These are phyloP conservation scores for Radiomyces spectabilis DNA, from an alignment of 192 early-diverging fungal genomes.

Conservation along the genomic window DNA sequence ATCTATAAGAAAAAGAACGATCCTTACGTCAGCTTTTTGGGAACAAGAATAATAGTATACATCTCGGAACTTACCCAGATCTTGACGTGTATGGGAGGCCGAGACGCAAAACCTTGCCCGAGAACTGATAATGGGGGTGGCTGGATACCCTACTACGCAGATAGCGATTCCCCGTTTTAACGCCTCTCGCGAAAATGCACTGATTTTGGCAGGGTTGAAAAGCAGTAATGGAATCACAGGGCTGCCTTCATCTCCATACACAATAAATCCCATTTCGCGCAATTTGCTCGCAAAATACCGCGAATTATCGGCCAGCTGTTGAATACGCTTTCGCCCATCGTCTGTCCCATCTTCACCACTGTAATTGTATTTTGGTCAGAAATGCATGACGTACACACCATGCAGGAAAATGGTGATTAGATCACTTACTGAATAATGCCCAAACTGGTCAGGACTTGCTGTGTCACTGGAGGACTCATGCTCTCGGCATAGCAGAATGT, in stretches of 20 bases:
- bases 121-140: slow-evolving; percentile 89
- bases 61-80: slow-evolving; percentile 44
- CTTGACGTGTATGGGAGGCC: slow-evolving; percentile 86
- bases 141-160: slow-evolving; percentile 94
- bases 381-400: too few relatives aligned
- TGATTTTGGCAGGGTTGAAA: slow-evolving; percentile 92
- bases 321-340: slow-evolving; percentile 78
- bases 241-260: slow-evolving; percentile 78
- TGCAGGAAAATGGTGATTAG: too few relatives aligned
- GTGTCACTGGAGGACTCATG: slow-evolving; percentile 76
- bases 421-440: slow-evolving; percentile 67
- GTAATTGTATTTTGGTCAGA: too few relatives aligned
- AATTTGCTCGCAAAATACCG: slow-evolving; percentile 76
- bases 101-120: slow-evolving; percentile 84
- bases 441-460: slow-evolving; percentile 86
- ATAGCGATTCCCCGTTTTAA: slow-evolving; percentile 84
- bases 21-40: too few relatives aligned
- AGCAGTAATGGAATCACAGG: slow-evolving; percentile 90
- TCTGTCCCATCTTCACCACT: slow-evolving; percentile 82
- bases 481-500: slow-evolving; percentile 88
- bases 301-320: slow-evolving; percentile 81
- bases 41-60: too few relatives aligned
- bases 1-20: slow-evolving; percentile 23
- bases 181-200: slow-evolving; percentile 86
- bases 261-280: slow-evolving; percentile 87